Percentiles rank a stretch among this genome's conserved stretches.
Evolutionary conservation across 257 asterid genomes (phyloP).

Genomic region (Solanum appendiculatum): DNA sequence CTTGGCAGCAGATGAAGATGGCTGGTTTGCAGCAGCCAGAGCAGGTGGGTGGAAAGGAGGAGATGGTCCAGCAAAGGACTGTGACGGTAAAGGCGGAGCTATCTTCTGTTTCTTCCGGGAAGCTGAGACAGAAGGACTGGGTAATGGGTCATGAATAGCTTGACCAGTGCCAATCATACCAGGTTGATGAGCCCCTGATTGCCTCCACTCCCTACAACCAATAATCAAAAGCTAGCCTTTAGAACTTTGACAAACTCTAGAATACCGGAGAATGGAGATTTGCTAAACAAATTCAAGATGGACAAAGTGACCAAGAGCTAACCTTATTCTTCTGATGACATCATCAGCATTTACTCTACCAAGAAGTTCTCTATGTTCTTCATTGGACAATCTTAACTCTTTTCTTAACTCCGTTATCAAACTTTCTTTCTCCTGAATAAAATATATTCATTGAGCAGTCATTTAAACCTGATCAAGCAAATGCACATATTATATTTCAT

Average conservation of each 20-base stretch:
- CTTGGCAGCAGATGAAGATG: conserved; percentile 52
- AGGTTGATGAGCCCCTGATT: conserved; percentile 43
- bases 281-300: not conserved
- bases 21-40: conserved; percentile 45
- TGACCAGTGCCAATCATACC: conserved; percentile 39
- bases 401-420: conserved; percentile 67
- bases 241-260: conserved; percentile 1
- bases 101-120: conserved; percentile 60
- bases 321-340: conserved; percentile 70
- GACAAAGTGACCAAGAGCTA: not conserved
- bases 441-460: conserved; percentile 23
- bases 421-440: conserved; percentile 68
- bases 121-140: conserved; percentile 63
- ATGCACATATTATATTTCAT: conserved; percentile 10
- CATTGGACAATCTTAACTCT: conserved; percentile 74
- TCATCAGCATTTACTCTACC: conserved; percentile 66
- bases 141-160: conserved; percentile 44
- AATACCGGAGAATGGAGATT: not conserved
- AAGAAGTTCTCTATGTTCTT: conserved; percentile 76
- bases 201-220: conserved; percentile 59
- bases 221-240: conserved; percentile 3
- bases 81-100: conserved; percentile 43
- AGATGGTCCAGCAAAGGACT: conserved; percentile 62
- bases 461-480: conserved; percentile 25
- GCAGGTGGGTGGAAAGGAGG: conserved; percentile 45